These are phyloP conservation scores for Yarrowia hollandica DNA, from an alignment of 805 yeast genomes.

Conservation along the genomic window DNA sequence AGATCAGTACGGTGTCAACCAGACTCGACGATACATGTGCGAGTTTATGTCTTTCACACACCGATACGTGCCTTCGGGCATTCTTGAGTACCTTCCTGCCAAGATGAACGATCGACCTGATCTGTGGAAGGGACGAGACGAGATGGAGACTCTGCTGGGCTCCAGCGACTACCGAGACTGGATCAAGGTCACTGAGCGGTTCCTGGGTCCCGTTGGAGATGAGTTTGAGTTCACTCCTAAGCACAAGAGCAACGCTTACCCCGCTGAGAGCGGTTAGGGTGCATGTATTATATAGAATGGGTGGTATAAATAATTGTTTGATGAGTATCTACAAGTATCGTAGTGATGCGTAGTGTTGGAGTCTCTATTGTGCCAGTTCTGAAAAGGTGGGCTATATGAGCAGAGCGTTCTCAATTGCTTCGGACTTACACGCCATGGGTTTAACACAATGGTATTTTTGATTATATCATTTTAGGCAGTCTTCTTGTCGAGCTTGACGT, in stretches of 20 bases:
- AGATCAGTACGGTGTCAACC: constrained; percentile 89
- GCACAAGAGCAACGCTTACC: constrained; percentile 86
- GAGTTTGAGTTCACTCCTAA: constrained; percentile 82
- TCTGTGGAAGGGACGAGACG: constrained; percentile 88
- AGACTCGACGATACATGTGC: constrained; percentile 85
- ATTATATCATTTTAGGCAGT: constrained; percentile 34
- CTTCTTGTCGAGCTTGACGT: constrained; percentile 37
- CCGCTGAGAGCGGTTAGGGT: constrained; percentile 20
- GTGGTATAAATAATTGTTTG: no score
- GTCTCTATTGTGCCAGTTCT: no score
- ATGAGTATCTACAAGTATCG: no score
- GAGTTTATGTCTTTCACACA: constrained; percentile 94
- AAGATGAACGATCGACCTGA: constrained; percentile 92
- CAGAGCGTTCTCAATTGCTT: no score
- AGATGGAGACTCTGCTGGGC: constrained; percentile 84
- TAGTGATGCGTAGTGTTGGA: no score
- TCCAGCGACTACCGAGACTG: constrained; percentile 86
- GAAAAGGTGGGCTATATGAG: no score
- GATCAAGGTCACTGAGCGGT: constrained; percentile 95
- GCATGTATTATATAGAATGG: background rate
- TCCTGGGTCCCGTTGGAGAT: constrained; percentile 80
- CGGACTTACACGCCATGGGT: no score
- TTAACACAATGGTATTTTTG: no score
- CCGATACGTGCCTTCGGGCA: constrained; percentile 91
- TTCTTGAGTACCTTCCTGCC: constrained; percentile 84